Evolutionary conservation across 73 alveolate genomes (phyloP), one percentile per base, ranked within the genome.

Genomic region (Breviolum minutum): DNA sequence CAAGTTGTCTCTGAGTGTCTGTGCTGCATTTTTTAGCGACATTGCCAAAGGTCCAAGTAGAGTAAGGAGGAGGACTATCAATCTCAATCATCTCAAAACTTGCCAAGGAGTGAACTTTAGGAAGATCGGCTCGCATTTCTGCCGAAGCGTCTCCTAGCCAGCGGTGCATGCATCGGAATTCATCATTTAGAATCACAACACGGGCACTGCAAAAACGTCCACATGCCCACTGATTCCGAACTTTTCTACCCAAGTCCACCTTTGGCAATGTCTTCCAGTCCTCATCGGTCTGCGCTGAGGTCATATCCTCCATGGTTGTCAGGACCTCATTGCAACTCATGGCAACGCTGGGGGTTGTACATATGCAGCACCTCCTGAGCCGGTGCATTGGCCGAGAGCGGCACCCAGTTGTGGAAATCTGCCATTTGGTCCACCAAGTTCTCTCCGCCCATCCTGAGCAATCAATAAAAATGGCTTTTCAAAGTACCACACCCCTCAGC

Each of bases 81-180:
- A 13, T 22, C 11, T n/a, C 54, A 73, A 32, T 73, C 54, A 9
- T 26, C 32, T 32, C 54, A 32, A 22, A 13, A 26, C 32, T n/a
- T 77, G 14, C 63, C 40, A 64, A 6, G 95, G 40, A 16, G 27
- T 48, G n/a, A 16, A 70, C 95, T 40, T 88, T 85, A 88, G n/a
- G n/a, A 88, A 88, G 85, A 88, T 88, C n/a, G 95, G 95, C 60
- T 88, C 85, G 85, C 95, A 88, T 74, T 88, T 88, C 95, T 88
- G 84, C 29, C 29, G 95, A 61, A 88, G 70, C 14, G 95, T 88
- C 85, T 88, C 95, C 95, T 88, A 30, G 29, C 81, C 54, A 40
- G 54, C 54, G 3, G 54, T 40, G 54, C 54, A 40, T 40, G 54
- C 54, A 40, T 40, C 3, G 3, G 54, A 40, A 40, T 40, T 40